These are phyloP conservation scores for Fusarium transvaalense DNA, from an alignment of 2,329 filamentous ascomycete species.

Conservation along the genomic window DNA sequence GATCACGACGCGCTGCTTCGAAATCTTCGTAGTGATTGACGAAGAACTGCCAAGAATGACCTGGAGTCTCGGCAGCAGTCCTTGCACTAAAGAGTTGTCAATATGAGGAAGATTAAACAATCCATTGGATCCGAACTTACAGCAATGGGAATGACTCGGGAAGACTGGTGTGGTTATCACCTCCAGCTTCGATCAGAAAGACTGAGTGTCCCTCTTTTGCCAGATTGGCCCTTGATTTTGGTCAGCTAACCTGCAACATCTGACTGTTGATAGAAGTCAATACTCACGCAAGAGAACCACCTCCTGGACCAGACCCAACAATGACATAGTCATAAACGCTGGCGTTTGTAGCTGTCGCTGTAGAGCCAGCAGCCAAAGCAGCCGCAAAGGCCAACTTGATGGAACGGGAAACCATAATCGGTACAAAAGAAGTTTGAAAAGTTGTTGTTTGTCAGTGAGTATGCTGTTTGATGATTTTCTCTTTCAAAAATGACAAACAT, in stretches of 20 bases:
- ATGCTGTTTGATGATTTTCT: background rate
- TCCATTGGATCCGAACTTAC: background rate
- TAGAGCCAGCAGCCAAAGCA: background rate
- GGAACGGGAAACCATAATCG: background rate
- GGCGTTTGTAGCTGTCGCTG: background rate
- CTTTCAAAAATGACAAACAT: background rate
- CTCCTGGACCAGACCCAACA: conserved; percentile 1
- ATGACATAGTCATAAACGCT: conserved; percentile 19
- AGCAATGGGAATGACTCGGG: background rate
- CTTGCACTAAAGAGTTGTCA: background rate
- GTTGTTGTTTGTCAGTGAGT: background rate
- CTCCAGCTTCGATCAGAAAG: conserved; percentile 17
- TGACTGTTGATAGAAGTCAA: no score
- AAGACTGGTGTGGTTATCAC: background rate
- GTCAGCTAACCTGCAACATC: no score
- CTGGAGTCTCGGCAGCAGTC: conserved; percentile 10
- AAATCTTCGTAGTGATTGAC: conserved; percentile 18
- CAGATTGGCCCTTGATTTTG: background rate
- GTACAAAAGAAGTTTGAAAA: no score
- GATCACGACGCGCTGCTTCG: conserved; percentile 8
- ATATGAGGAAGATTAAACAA: background rate
- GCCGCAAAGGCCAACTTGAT: background rate
- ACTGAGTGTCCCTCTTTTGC: conserved; percentile 10
- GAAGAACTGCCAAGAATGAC: conserved; percentile 9
- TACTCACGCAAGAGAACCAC: conserved; percentile 9